Evolutionary conservation across 129 eudicot species (phyloP).

Genomic region (Gnaphalium uliginosum): DNA sequence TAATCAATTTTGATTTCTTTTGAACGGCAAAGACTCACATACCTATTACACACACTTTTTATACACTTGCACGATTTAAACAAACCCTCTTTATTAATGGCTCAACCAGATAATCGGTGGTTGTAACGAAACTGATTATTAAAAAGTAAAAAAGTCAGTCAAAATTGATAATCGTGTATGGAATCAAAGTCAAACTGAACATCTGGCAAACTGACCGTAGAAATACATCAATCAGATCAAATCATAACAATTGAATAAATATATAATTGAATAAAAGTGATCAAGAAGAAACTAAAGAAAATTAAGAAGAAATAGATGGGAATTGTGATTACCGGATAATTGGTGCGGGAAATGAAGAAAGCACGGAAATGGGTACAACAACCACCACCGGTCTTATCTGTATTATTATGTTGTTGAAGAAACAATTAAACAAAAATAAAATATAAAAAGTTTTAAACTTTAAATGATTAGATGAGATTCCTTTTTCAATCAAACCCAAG

Average conservation of each 20-base stretch:
- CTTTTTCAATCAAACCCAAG: no score
- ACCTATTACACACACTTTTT: not conserved
- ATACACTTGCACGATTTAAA: not conserved
- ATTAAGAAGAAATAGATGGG: not conserved
- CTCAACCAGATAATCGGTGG: not conserved
- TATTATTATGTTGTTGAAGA: not conserved
- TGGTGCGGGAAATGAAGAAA: not conserved
- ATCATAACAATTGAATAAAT: not conserved
- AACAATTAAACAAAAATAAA: not conserved
- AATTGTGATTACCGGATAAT: not conserved
- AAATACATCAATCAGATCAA: not conserved
- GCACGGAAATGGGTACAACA: not conserved
- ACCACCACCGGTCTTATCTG: constrained; percentile 1
- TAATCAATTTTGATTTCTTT: not conserved
- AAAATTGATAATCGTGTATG: not conserved
- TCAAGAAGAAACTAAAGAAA: not conserved
- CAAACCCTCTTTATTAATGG: not conserved
- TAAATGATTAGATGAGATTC: no score
- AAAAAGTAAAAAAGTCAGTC: not conserved
- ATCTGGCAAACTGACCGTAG: not conserved
- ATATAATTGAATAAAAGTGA: not conserved
- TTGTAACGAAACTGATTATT: not conserved
- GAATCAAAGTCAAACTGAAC: not conserved
- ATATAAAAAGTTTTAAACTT: no score
- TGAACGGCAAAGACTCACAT: not conserved